Conservation (phyloP, 2,329 filamentous ascomycete species). For the Sporothrix schenckii region DNA sequence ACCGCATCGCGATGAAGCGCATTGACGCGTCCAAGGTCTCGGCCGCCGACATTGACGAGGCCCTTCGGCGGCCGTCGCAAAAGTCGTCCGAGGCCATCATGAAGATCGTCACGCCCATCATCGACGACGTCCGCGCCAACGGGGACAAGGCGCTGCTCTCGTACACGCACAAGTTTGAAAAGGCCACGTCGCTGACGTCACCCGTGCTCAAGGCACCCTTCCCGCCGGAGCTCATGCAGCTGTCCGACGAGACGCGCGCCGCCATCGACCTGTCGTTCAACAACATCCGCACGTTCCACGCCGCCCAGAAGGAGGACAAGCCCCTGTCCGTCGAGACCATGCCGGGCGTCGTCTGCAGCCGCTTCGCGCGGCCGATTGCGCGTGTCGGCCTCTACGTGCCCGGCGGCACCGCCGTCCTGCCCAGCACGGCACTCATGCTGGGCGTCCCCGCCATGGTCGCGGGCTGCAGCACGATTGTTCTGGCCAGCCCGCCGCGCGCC, state of each 20-base stretch:
- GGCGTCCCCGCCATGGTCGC: conserved; percentile 97
- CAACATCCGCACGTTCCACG: conserved; percentile 93
- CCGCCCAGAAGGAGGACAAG: conserved; percentile 83
- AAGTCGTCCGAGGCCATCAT: conserved; percentile 93
- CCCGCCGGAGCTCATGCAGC: conserved; percentile 79
- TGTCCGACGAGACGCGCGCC: conserved; percentile 78
- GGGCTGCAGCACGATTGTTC: conserved; percentile 90
- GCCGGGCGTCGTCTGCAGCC: conserved; percentile 93
- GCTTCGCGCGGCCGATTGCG: conserved; percentile 90
- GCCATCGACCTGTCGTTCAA: conserved; percentile 95
- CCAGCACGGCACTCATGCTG: conserved; percentile 95
- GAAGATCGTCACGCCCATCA: conserved; percentile 86
- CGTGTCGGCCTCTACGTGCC: conserved; percentile 95
- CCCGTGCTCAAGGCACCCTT: conserved; percentile 91
- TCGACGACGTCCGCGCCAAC: conserved; percentile 78
- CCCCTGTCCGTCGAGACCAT: conserved; percentile 90
- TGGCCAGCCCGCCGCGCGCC: conserved; percentile 85
- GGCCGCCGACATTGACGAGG: conserved; percentile 67
- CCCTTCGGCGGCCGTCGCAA: conserved; percentile 86
- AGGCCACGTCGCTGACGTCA: conserved; percentile 85
- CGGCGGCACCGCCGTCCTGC: conserved; percentile 94
- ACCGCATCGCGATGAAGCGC: conserved; percentile 79
- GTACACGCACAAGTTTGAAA: conserved; percentile 98
- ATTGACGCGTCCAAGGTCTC: conserved; percentile 69
- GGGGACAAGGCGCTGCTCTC: conserved; percentile 87